These are phyloP conservation scores for Boletus putidus DNA, from an alignment of 1,284 basidiomycete species.

Conservation along the genomic window DNA sequence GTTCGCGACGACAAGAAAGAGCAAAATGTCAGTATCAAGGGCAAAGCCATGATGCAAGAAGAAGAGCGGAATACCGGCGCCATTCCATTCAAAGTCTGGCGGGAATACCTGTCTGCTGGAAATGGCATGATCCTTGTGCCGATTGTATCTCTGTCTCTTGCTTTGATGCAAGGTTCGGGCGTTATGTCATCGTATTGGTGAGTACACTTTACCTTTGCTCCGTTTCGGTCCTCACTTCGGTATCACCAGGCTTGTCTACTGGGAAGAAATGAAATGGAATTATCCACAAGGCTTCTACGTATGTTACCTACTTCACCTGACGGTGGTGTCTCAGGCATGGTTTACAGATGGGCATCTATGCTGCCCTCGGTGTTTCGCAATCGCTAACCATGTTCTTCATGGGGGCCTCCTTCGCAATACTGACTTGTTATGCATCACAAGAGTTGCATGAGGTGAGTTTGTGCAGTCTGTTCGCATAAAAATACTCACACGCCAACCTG, in stretches of 20 bases:
- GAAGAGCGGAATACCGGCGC: conserved; percentile 59
- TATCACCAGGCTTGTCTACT: conserved; percentile 61
- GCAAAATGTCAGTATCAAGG: conserved; percentile 9
- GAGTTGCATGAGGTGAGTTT: conserved; percentile 32
- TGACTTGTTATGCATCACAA: conserved; percentile 65
- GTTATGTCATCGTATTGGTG: conserved; percentile 71
- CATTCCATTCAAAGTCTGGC: conserved; percentile 53
- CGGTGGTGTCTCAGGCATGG: conserved; percentile 4
- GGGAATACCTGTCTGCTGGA: conserved; percentile 58
- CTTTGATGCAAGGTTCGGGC: conserved; percentile 57
- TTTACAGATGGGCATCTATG: conserved; percentile 67
- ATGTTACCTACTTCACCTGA: conserved; percentile 24
- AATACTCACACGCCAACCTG: not conserved
- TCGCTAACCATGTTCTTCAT: conserved; percentile 54
- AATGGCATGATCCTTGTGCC: conserved; percentile 57
- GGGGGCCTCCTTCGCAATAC: conserved; percentile 53
- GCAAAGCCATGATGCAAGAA: conserved; percentile 42
- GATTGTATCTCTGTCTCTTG: conserved; percentile 50
- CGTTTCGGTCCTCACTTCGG: not conserved
- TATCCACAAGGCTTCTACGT: conserved; percentile 61
- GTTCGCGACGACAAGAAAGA: conserved; percentile 34
- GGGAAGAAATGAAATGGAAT: conserved; percentile 62
- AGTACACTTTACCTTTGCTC: not conserved
- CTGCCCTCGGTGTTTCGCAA: conserved; percentile 52
- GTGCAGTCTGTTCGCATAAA: not conserved